A percentile compares a stretch with the other conserved stretches of the same genome.
phyloP scores from a whole-genome alignment of 306 rosid species.

The Arachis stenosperma region DNA sequence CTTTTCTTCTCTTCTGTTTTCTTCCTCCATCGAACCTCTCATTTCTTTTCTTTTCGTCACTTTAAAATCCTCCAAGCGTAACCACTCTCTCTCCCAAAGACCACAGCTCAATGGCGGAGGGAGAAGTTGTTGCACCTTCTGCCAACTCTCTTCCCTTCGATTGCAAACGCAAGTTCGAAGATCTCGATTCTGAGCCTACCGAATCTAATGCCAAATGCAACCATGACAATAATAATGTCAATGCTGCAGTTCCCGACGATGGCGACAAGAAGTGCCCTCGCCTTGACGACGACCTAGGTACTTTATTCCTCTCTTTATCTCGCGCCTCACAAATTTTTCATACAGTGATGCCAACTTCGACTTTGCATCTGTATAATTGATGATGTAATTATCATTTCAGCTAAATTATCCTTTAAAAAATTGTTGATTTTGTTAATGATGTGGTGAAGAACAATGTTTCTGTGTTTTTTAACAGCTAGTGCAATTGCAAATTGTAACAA shows the following conservation, averaged over 20 bases:
- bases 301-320: no score
- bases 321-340: no score
- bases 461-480: conserved; percentile 48
- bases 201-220: conserved; percentile 42
- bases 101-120: no score
- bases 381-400: not conserved
- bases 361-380: no score
- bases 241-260: conserved; percentile 42
- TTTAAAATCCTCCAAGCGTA: not conserved
- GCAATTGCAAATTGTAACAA: conserved; percentile 32
- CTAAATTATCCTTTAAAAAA: not conserved
- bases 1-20: conserved; percentile 1
- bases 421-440: not conserved
- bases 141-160: no score
- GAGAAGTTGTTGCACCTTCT: no score
- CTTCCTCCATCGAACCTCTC: conserved; percentile 9
- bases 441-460: no score
- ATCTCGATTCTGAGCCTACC: no score
- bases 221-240: conserved; percentile 24
- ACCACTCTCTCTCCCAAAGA: no score
- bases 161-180: no score
- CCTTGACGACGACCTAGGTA: conserved; percentile 26
- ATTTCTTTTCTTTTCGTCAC: no score
- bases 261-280: conserved; percentile 72
- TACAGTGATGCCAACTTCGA: no score